These are phyloP conservation scores for Dothistroma septosporum DNA, from an alignment of 2,329 filamentous ascomycete species.

Conservation along the genomic window DNA sequence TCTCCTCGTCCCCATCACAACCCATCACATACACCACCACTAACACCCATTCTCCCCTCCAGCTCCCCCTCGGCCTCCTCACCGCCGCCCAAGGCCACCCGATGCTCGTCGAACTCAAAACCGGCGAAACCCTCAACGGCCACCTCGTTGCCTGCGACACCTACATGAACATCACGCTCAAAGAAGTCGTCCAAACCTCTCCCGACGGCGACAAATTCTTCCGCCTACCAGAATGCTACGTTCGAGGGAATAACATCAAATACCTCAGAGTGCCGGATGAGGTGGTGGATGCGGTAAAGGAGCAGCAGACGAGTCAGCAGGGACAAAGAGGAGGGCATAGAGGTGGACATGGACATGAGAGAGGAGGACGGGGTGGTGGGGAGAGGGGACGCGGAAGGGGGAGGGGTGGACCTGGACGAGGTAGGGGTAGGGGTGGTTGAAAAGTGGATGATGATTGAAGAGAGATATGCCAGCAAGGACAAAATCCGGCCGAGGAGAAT, in stretches of 20 bases:
- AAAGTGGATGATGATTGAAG: not conserved
- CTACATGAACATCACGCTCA: conserved; percentile 98
- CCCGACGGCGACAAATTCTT: conserved; percentile 93
- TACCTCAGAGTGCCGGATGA: conserved; percentile 95
- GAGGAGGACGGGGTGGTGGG: conserved; percentile 15
- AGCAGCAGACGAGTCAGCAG: conserved; percentile 69
- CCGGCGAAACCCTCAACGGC: conserved; percentile 94
- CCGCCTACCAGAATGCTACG: conserved; percentile 87
- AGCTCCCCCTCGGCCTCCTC: conserved; percentile 72
- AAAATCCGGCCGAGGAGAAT: not conserved
- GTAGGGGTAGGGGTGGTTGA: conserved; percentile 28
- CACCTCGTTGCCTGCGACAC: conserved; percentile 96
- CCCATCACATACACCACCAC: conserved; percentile 10
- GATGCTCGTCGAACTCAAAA: conserved; percentile 96
- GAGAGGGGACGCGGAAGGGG: conserved; percentile 25
- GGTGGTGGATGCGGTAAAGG: conserved; percentile 89
- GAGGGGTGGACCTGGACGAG: conserved; percentile 26
- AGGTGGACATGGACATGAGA: conserved; percentile 1
- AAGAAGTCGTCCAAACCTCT: conserved; percentile 95
- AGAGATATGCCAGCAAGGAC: not conserved
- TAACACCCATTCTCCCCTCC: conserved; percentile 26
- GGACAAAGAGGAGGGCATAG: conserved; percentile 45
- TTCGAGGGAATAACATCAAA: conserved; percentile 99
- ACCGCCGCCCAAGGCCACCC: conserved; percentile 96
- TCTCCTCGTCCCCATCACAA: not conserved